phyloP scores from a whole-genome alignment of 1,139 yeast genomes.

The Taphrina populina region DNA sequence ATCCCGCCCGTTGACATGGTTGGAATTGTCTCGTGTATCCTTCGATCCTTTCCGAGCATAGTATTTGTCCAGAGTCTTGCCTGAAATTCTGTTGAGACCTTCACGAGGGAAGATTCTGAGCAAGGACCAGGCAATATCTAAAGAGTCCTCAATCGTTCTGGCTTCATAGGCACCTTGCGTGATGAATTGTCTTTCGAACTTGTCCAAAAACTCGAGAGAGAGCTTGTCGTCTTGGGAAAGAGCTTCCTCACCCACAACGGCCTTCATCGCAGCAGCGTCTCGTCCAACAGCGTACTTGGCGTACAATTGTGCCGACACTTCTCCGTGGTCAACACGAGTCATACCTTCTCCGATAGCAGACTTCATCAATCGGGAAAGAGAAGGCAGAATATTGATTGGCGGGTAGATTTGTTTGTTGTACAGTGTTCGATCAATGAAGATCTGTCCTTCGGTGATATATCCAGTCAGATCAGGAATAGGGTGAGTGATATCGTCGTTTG shows the following conservation, averaged over 20 bases:
- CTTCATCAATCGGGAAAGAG: constrained; percentile 96
- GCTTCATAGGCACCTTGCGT: constrained; percentile 56
- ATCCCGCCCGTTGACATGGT: constrained; percentile 27
- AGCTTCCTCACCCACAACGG: constrained; percentile 99
- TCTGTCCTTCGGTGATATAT: constrained; percentile 98
- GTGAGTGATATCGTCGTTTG: constrained; percentile 98
- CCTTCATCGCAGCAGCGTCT: constrained; percentile 99
- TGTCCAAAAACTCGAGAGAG: constrained; percentile 93
- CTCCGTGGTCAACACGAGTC: constrained; percentile 99
- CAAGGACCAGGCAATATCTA: constrained; percentile 97
- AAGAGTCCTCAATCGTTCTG: constrained; percentile 66
- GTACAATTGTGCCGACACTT: constrained; percentile 95
- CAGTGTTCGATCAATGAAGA: constrained; percentile 93
- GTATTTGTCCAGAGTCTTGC: constrained; percentile 91
- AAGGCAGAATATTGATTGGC: constrained; percentile 96
- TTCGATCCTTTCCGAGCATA: constrained; percentile 47
- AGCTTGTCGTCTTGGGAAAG: constrained; percentile 94
- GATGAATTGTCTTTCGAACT: constrained; percentile 92
- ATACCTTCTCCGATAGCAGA: constrained; percentile 99
- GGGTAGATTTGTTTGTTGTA: constrained; percentile 96
- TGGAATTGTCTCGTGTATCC: constrained; percentile 31
- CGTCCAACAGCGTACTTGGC: constrained; percentile 99
- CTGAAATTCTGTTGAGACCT: constrained; percentile 95
- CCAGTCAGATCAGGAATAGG: constrained; percentile 99
- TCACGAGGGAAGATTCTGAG: constrained; percentile 98